A percentile compares a stretch with the other conserved stretches of the same genome.
phyloP scores from a whole-genome alignment of 345 rosid species.

The Eucalyptus globulus region DNA sequence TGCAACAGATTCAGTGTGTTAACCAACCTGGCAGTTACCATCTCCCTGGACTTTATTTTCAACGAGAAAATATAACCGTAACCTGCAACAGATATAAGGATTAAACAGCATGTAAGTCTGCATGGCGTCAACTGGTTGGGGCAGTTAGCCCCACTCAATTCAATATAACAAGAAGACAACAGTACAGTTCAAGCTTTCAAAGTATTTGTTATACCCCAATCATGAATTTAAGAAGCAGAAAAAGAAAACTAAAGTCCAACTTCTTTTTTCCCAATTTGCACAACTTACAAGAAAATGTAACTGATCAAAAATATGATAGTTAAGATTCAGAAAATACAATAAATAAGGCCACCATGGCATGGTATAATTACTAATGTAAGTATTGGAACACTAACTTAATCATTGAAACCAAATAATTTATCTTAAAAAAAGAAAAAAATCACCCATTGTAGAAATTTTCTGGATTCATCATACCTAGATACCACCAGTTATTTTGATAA shows the following conservation, averaged over 20 bases:
- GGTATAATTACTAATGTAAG: background rate
- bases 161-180: background rate
- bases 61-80: conserved; percentile 38
- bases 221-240: background rate
- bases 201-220: background rate
- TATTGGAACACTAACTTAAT: background rate
- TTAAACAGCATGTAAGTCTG: background rate
- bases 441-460: background rate
- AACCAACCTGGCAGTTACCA: conserved; percentile 66
- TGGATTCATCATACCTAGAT: background rate
- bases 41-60: conserved; percentile 65
- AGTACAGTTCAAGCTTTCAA: background rate
- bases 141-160: background rate
- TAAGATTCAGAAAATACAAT: background rate
- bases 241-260: background rate
- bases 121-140: background rate
- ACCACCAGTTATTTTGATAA: background rate
- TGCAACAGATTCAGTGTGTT: background rate
- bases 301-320: background rate
- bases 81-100: conserved; percentile 4
- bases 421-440: background rate
- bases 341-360: background rate
- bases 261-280: background rate
- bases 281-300: background rate
- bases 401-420: background rate